Base-by-base conservation (phyloP, 2,329 filamentous ascomycete genomes). In the Alternaria sp. region DNA sequence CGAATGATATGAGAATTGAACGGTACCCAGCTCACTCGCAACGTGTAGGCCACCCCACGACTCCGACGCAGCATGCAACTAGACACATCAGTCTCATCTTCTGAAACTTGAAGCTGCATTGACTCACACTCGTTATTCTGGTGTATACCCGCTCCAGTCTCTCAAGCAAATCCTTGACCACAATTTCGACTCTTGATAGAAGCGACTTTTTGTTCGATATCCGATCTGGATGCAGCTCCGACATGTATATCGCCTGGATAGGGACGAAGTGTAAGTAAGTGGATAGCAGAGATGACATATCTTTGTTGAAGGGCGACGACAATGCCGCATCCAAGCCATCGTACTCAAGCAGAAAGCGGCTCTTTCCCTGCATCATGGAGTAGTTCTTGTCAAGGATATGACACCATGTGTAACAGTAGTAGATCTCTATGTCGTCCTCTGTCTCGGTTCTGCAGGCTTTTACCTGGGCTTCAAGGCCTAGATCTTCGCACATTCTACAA, bases 301-400 rank as follows among this genome's bases (percentile, higher is more conserved):
- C 59, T 25, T 36, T 59, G 58, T 54, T 66, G 25, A 63, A 48
- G 11, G 57, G 60, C 14, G 53, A 65, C 27, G 52, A 66, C 27
- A 66, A 64, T 3, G 48, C 65, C 40, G 54, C 54, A 30, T 66
- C 66, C 2, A 70, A 41, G 10, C 66, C 66, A 16, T 65, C 58
- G 32, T 67, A 56, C 12, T 68, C 57, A 0, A 70, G 59, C 11
- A 72, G 51, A 53, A 57, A 65, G 2, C 64, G 67, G 16, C 58
- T 67, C 18, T 67, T 46, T 10, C 66, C 67, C 16, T 66, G 66
- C 64, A 67, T 70, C 64, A 72, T 67, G 1, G 67, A 63, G 12
- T 66, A 65, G 20, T 66, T 68, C 54, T 70, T 72, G 54, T 70
- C 69, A 3, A 72, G 63, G n/a, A 72, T 60, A 34, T 70, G 67